Percentiles rank a stretch among this genome's conserved stretches.
Conservation (phyloP, 1,284 basidiomycete species). For the Trametes polyzona region DNA sequence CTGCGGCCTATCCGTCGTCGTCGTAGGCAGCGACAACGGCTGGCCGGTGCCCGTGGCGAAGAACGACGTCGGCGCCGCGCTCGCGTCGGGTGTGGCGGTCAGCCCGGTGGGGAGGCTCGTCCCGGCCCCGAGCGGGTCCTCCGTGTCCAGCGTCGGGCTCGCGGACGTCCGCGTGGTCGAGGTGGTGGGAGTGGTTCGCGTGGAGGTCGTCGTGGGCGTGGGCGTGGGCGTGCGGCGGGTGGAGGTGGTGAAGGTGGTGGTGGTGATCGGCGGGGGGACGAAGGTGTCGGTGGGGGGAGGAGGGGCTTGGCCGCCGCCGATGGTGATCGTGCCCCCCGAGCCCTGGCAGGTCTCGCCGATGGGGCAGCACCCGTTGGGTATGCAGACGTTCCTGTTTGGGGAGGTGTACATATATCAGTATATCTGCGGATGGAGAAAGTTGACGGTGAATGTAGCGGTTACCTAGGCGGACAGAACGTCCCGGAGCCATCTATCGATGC, state of each 20-base stretch:
- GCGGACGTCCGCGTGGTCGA: not conserved
- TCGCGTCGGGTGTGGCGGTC: not conserved
- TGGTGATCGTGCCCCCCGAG: constrained; percentile 15
- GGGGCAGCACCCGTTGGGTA: constrained; percentile 20
- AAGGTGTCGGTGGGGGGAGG: not conserved
- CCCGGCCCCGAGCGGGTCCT: not conserved
- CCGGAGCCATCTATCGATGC: too few species aligned
- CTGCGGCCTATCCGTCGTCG: not conserved
- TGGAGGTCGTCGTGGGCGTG: not conserved
- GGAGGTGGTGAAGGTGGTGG: not conserved
- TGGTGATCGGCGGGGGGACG: not conserved
- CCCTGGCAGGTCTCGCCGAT: constrained; percentile 19
- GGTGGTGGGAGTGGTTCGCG: not conserved
- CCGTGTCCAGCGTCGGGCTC: too few species aligned
- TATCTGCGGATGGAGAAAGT: too few species aligned
- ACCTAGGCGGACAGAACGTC: constrained; percentile 17
- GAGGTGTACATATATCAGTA: not conserved
- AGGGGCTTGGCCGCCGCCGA: constrained; percentile 1
- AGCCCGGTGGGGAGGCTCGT: too few species aligned
- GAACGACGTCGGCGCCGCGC: not conserved
- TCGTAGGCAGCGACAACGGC: not conserved
- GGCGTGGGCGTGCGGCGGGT: not conserved
- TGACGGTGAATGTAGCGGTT: not conserved
- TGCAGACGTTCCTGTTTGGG: constrained; percentile 9
- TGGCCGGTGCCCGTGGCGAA: not conserved